These are phyloP conservation scores for Caloboletus firmus DNA, from an alignment of 1,284 basidiomycete genomes.

Conservation along the genomic window DNA sequence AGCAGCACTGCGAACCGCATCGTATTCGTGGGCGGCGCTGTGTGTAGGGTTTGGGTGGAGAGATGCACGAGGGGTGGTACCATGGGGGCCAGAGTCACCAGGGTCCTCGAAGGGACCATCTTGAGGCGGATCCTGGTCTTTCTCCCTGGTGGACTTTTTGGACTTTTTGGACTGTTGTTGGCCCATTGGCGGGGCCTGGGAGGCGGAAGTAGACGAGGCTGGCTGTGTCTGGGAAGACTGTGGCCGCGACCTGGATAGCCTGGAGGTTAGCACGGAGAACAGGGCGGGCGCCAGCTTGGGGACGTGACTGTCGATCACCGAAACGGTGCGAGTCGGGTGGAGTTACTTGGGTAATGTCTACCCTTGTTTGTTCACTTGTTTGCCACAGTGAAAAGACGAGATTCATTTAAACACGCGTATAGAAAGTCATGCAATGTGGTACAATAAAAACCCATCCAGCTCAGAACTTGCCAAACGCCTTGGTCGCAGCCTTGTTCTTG, in stretches of 20 bases:
- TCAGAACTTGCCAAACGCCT: conserved; percentile 95
- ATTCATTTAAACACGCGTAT: conserved; percentile 34
- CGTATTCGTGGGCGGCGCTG: conserved; percentile 36
- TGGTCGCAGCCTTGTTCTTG: conserved; percentile 85
- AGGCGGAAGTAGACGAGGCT: conserved; percentile 27
- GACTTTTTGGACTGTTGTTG: conserved; percentile 78
- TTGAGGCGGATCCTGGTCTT: conserved; percentile 43
- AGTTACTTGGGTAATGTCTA: conserved; percentile 17
- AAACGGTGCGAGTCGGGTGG: conserved; percentile 29
- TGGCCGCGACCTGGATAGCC: conserved; percentile 65
- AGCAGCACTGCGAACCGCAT: conserved; percentile 42
- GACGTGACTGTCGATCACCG: conserved; percentile 36
- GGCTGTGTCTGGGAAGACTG: conserved; percentile 59
- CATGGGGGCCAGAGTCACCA: conserved; percentile 36
- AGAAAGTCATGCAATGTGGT: conserved; percentile 30
- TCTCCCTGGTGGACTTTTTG: conserved; percentile 67
- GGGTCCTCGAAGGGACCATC: conserved; percentile 35
- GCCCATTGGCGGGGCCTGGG: conserved; percentile 58
- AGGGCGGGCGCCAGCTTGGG: conserved; percentile 77
- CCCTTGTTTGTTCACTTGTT: conserved; percentile 38
- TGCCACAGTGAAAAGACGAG: conserved; percentile 10
- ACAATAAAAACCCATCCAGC: conserved; percentile 27
- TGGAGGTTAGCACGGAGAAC: conserved; percentile 68
- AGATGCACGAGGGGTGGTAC: conserved; percentile 46
- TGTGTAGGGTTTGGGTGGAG: conserved; percentile 37